Evolutionary conservation across 2,329 filamentous ascomycete species (phyloP).

Genomic region (Didymella lethalis): DNA sequence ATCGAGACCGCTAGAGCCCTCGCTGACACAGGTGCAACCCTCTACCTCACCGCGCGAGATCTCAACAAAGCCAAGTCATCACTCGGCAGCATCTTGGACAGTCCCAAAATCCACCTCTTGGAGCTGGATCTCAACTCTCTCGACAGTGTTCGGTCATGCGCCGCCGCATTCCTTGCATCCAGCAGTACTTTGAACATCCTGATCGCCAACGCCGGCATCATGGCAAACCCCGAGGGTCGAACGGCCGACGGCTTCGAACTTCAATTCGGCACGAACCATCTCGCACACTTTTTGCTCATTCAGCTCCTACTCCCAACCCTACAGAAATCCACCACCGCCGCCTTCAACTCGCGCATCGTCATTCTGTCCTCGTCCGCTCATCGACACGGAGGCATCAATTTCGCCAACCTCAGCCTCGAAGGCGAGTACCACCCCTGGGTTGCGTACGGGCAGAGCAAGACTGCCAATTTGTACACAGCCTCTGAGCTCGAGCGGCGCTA

Average conservation of each 20-base stretch:
- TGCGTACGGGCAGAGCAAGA: constrained; percentile 60
- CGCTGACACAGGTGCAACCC: constrained; percentile 50
- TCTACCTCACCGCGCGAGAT: not conserved
- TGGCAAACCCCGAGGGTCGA: not conserved
- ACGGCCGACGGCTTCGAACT: not conserved
- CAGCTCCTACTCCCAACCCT: not conserved
- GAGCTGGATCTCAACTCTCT: constrained; percentile 1
- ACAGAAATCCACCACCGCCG: not conserved
- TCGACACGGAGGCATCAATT: not conserved
- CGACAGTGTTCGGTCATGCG: not conserved
- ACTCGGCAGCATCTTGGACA: not conserved
- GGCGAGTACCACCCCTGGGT: constrained; percentile 24
- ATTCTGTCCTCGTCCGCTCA: not conserved
- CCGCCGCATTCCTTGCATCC: not conserved
- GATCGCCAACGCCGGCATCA: not conserved
- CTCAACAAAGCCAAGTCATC: not conserved
- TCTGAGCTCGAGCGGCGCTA: constrained; percentile 61
- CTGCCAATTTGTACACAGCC: constrained; percentile 61
- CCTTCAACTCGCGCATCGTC: not conserved
- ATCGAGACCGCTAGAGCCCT: constrained; percentile 51
- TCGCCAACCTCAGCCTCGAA: not conserved
- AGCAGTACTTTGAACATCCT: not conserved
- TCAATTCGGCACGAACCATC: constrained; percentile 2
- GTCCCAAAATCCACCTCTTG: not conserved
- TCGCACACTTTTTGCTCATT: not conserved